Percentiles rank a stretch among this genome's conserved stretches.
phyloP scores from a whole-genome alignment of 805 yeast species.

The Yamadazyma sp. region DNA sequence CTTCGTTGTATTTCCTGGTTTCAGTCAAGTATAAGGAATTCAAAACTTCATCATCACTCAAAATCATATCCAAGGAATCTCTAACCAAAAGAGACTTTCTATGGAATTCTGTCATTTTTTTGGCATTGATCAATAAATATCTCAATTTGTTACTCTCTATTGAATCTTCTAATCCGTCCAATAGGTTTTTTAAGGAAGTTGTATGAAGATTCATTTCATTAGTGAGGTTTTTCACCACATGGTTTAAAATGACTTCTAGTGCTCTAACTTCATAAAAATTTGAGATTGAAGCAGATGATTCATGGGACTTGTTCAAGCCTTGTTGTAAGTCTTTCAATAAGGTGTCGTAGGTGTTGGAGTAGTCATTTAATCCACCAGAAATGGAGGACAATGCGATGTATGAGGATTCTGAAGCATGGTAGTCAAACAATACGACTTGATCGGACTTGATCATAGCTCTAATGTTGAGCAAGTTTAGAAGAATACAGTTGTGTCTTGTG shows the following conservation, averaged over 20 bases:
- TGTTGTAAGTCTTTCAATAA: conserved; percentile 42
- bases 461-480: conserved; percentile 48
- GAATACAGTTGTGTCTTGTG: conserved; percentile 44
- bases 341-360: conserved; percentile 39
- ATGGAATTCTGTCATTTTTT: conserved; percentile 76
- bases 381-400: conserved; percentile 5
- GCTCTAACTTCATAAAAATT: conserved; percentile 91
- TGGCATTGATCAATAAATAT: conserved; percentile 77
- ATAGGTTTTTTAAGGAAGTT: conserved; percentile 68
- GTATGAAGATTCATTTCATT: conserved; percentile 86
- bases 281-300: not conserved
- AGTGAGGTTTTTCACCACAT: conserved; percentile 72
- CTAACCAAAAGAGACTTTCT: conserved; percentile 81
- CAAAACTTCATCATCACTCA: conserved; percentile 85
- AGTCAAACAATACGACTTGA: conserved; percentile 45
- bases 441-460: conserved; percentile 53
- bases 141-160: conserved; percentile 78
- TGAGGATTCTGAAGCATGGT: conserved; percentile 17
- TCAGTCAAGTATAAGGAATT: conserved; percentile 79
- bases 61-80: conserved; percentile 77
- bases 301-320: conserved; percentile 25
- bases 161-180: conserved; percentile 75
- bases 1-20: conserved; percentile 35
- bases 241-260: conserved; percentile 78
- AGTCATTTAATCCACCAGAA: conserved; percentile 40